Base-by-base conservation (phyloP, 208 protist genomes). In the Acanthamoeba lenticulata region DNA sequence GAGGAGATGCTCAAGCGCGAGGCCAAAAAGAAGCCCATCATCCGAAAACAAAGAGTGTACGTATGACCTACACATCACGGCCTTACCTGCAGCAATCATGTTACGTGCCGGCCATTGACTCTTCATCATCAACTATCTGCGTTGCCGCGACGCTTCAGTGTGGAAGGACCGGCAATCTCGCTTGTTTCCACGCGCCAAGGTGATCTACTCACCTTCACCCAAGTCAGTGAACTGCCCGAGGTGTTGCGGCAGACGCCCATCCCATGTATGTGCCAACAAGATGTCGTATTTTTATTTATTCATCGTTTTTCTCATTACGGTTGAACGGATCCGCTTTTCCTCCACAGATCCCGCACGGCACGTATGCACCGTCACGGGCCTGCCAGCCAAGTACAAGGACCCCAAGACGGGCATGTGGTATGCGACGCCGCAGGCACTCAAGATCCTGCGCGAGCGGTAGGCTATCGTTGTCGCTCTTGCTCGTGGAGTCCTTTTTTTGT, bases 331-430 rank as follows among this genome's bases (percentile, higher is more conserved):
- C 11, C 13, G 0, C 24, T 5, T 36, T 42, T 44, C 32, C 24
- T 21, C 21, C 9, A 4, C 40, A 88, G 77, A 88, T 60, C 40
- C 47, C 2, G 27, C 40, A 40, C 77, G 47, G n/a, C 77, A 34
- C 27, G 34, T 38, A 2, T 88, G 77, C 77, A 29, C 55, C 27
- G 55, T 88, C 47, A 88, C 77, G 29, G 77, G 77, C n/a, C 77
- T 60, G 19, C 77, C 77, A 29, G 77, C 77, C 27, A 88, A 88
- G 77, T 88, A 88, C 44, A 88, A 88, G 47, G 77, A 88, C 24
- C 77, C 77, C 9, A 88, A 88, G 34, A 88, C 77, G n/a, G 77
- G 77, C 15, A 3, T 88, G 77, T 88, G 77, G 77, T 88, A 88
- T 57, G 24, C 77, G 17, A 88, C 40, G 44, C 44, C 77, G 24